Percentiles rank a stretch among this genome's conserved stretches.
Conservation (phyloP, 2,329 filamentous ascomycete species). For the Colletotrichum liriopes region DNA sequence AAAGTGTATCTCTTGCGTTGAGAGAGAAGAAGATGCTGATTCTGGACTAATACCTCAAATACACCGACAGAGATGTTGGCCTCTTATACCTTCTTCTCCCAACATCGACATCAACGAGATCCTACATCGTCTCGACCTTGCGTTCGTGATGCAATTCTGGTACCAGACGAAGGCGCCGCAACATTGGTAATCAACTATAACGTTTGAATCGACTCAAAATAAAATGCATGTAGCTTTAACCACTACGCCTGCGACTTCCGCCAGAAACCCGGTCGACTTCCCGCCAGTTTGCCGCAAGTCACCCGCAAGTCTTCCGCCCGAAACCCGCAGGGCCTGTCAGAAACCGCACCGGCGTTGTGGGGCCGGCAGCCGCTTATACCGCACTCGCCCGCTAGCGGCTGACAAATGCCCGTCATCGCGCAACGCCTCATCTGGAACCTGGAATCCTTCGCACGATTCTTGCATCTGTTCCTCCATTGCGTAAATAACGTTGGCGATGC, state of each 20-base stretch:
- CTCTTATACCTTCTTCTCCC: not conserved
- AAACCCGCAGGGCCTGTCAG: slow-evolving; percentile 39
- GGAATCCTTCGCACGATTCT: not conserved
- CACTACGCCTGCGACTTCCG: not conserved
- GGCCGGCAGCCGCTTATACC: not conserved
- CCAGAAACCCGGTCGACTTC: not conserved
- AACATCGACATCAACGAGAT: not conserved
- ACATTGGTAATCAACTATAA: not conserved
- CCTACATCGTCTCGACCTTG: not conserved
- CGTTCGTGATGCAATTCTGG: not conserved
- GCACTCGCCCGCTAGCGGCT: slow-evolving; percentile 18
- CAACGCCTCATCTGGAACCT: not conserved
- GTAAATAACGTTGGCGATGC: not conserved
- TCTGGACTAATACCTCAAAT: no score
- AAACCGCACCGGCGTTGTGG: slow-evolving; percentile 19
- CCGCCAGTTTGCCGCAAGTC: slow-evolving; percentile 23
- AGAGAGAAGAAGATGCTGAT: not conserved
- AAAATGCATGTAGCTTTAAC: not conserved
- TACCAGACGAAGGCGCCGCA: no score
- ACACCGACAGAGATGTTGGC: no score
- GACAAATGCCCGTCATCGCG: slow-evolving; percentile 8
- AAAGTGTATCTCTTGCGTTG: no score
- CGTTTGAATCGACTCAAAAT: no score
- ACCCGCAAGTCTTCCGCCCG: slow-evolving; percentile 40
- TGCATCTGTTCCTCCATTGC: not conserved